Conservation (phyloP, 2,329 filamentous ascomycete genomes). For the Cladophialophora yegresii region DNA sequence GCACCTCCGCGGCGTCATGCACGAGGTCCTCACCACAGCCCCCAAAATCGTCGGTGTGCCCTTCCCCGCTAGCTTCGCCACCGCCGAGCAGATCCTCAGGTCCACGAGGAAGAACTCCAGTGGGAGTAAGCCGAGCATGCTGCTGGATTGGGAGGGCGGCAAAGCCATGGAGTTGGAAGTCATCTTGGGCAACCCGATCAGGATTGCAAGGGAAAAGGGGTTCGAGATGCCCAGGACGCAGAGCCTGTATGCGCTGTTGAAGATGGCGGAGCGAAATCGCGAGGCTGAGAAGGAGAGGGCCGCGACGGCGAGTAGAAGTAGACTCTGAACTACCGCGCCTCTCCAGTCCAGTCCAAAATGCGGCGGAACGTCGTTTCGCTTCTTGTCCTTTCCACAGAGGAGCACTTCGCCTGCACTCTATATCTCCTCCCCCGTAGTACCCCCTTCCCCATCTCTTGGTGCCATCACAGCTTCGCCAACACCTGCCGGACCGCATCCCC, state of each 20-base stretch:
- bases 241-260: conserved; percentile 66
- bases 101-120: conserved; percentile 63
- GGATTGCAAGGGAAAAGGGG: conserved; percentile 63
- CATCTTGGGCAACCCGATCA: conserved; percentile 69
- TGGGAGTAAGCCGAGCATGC: conserved; percentile 59
- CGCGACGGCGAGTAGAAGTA: not conserved
- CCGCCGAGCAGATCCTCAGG: conserved; percentile 62
- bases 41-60: conserved; percentile 63
- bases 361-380: not conserved
- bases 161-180: conserved; percentile 70
- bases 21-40: conserved; percentile 66
- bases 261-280: conserved; percentile 57
- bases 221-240: conserved; percentile 68
- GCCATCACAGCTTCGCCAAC: not conserved
- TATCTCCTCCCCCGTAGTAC: not conserved
- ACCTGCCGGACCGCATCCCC: not conserved
- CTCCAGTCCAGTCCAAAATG: not conserved
- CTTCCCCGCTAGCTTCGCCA: conserved; percentile 62
- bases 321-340: not conserved
- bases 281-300: not conserved
- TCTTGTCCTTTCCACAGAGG: not conserved
- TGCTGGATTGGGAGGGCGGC: conserved; percentile 68
- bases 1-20: conserved; percentile 68
- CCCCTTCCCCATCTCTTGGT: not conserved
- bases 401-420: not conserved